Evolutionary conservation across 345 rosid species (phyloP), one percentile per base, ranked within the genome.

Genomic region (Eutrema yunnanense): DNA sequence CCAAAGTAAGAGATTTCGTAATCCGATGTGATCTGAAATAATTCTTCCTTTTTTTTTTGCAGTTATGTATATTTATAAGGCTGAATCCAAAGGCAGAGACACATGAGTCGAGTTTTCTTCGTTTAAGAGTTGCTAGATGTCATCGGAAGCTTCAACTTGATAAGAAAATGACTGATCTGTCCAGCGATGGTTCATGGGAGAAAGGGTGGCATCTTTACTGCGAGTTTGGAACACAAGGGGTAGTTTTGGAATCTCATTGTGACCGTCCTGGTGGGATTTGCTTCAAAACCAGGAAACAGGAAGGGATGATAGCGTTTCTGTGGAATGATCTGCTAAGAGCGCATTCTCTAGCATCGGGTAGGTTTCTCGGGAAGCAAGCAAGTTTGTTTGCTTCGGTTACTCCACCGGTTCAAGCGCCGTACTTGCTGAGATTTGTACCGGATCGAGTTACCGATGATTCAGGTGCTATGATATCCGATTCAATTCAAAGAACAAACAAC

Each of bases 401-500:
- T 10, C 91, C 97, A 1, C 97, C 97, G 1, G 92, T 80, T 72
- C 98, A 91, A 81, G 97, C 91, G 2, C 85, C 97, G 0, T 94
- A 89, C 79, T 52, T 94, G 83, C 71, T 94, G 55, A 86, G 92
- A 67, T 91, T 95, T 73, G 97, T 94, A 65, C 96, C 98, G 0
- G 98, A 94, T 61, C 78, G 86, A 78, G 98, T 91, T 27, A 89
- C 95, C 0, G 96, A 94, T 81, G 95, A 94, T 81, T 89, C 91
- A 0, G 95, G 98, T 40, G 92, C 95, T 61, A 91, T 94, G 98
- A 65, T 94, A 70, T 94, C 98, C 0, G 96, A 90, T 67, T 89
- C 86, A 19, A 73, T 91, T 69, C 82, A 90, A 79, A 86, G 81
- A 65, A 78, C 84, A 74, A 94, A 87, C 71, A 73, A 77, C 47